These are phyloP conservation scores for Amborella trichopoda DNA, from an alignment of 164 flowering plant species.

Conservation along the genomic window DNA sequence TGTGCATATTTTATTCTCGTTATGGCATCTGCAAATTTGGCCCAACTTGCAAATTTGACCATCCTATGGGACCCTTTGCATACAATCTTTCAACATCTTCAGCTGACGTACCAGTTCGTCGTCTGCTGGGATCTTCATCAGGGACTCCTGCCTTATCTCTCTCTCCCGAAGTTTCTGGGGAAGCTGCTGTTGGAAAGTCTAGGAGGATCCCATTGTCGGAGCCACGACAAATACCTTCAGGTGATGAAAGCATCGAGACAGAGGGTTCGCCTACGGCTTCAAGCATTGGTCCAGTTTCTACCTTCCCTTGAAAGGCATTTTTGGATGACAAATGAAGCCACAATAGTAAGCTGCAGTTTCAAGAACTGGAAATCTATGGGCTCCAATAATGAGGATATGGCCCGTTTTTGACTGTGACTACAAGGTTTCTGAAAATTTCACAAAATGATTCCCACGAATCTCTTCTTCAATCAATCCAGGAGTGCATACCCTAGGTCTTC, in stretches of 20 bases:
- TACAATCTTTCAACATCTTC: conserved; percentile 44
- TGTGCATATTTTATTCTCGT: conserved; percentile 85
- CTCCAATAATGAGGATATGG: conserved; percentile 25
- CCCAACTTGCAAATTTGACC: conserved; percentile 98
- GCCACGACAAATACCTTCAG: conserved; percentile 54
- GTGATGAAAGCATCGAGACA: conserved; percentile 44
- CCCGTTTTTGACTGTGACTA: conserved; percentile 29
- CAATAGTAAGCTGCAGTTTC: conserved; percentile 6
- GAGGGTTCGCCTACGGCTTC: conserved; percentile 32
- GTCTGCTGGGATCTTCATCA: conserved; percentile 55
- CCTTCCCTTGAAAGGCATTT: conserved; percentile 12
- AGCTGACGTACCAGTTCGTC: conserved; percentile 45
- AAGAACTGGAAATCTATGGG: conserved; percentile 59
- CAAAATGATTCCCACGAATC: conserved; percentile 41
- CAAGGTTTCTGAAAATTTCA: conserved; percentile 23
- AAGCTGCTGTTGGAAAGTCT: conserved; percentile 38
- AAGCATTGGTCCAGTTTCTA: conserved; percentile 18
- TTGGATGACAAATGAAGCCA: background rate
- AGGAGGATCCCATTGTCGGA: conserved; percentile 58
- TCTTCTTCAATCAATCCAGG: conserved; percentile 27
- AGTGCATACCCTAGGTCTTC: conserved; percentile 25
- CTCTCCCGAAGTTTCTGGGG: conserved; percentile 56
- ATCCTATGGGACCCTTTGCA: conserved; percentile 72
- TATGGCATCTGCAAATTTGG: conserved; percentile 98
- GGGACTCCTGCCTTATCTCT: conserved; percentile 39